Evolutionary conservation across 805 yeast species (phyloP).

Genomic region (Cyberlindnera misumaiensis): DNA sequence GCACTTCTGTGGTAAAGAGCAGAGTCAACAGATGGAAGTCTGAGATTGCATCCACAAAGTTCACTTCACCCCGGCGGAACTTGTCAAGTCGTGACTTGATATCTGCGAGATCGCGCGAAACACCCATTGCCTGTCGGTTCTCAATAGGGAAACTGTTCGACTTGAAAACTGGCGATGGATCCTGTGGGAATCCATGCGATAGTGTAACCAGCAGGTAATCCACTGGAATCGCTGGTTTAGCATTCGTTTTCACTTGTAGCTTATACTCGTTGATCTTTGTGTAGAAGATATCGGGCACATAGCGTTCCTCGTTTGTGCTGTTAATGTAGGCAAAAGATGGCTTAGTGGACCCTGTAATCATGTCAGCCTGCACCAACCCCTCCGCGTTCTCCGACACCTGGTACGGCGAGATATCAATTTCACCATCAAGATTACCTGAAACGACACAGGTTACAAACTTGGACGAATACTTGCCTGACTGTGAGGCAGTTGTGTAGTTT

Average conservation of each 20-base stretch:
- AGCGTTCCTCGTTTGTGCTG: constrained; percentile 62
- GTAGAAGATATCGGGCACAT: constrained; percentile 93
- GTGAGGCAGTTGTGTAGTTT: constrained; percentile 56
- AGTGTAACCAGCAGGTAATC: constrained; percentile 81
- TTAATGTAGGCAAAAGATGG: constrained; percentile 83
- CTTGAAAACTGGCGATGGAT: constrained; percentile 43
- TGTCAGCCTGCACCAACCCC: constrained; percentile 78
- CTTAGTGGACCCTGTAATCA: constrained; percentile 81
- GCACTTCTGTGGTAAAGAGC: constrained; percentile 47
- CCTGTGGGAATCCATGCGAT: constrained; percentile 87
- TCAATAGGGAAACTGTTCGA: constrained; percentile 61
- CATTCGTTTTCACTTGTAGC: constrained; percentile 77
- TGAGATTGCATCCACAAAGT: constrained; percentile 34
- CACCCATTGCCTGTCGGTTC: constrained; percentile 71
- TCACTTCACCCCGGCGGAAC: constrained; percentile 18
- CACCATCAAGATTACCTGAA: constrained; percentile 82
- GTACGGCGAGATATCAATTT: constrained; percentile 84
- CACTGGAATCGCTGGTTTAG: constrained; percentile 90
- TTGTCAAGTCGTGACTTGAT: constrained; percentile 45
- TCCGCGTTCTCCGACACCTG: constrained; percentile 88
- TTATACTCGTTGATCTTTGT: constrained; percentile 83
- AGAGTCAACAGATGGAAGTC: constrained; percentile 75
- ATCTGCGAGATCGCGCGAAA: constrained; percentile 56
- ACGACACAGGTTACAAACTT: constrained; percentile 91
- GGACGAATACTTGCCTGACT: constrained; percentile 65